Evolutionary conservation across 768 basidiomycete species (phyloP).

Genomic region (Terana coerulea): DNA sequence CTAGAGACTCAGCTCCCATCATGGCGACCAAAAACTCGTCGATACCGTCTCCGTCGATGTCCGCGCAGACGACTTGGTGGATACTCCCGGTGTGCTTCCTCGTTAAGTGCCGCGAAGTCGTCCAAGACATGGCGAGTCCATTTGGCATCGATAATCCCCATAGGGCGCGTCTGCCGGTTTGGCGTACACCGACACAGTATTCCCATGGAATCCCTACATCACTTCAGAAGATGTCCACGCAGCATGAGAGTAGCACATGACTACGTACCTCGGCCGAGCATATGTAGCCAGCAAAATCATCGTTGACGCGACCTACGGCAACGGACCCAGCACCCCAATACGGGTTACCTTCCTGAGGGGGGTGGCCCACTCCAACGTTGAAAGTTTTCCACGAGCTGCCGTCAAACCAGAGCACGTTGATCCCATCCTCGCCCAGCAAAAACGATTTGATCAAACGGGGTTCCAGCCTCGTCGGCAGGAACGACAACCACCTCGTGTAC

Average conservation of each 20-base stretch:
- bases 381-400: slow-evolving; percentile 6
- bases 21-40: slow-evolving; percentile 21
- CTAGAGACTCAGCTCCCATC: slow-evolving; percentile 15
- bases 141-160: slow-evolving; percentile 4
- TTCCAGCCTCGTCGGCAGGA: neutral
- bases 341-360: neutral
- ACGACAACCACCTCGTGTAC: slow-evolving; percentile 17
- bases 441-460: slow-evolving; percentile 14
- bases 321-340: slow-evolving; percentile 18
- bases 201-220: slow-evolving; percentile 23
- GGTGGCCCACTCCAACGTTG: slow-evolving; percentile 13
- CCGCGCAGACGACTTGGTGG: slow-evolving; percentile 15
- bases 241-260: too few relatives aligned
- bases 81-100: slow-evolving; percentile 20
- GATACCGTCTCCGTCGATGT: slow-evolving; percentile 10
- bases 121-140: slow-evolving; percentile 24
- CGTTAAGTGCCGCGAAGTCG: slow-evolving; percentile 21
- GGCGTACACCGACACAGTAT: slow-evolving; percentile 19
- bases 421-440: slow-evolving; percentile 19
- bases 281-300: slow-evolving; percentile 20
- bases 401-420: slow-evolving; percentile 15
- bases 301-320: slow-evolving; percentile 14
- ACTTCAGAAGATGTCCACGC: too few relatives aligned
- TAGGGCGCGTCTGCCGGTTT: slow-evolving; percentile 11
- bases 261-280: slow-evolving; percentile 18